Percentiles rank a stretch among this genome's conserved stretches.
Conservation (phyloP, 805 yeast genomes). For the Starmerella riodocensis region DNA sequence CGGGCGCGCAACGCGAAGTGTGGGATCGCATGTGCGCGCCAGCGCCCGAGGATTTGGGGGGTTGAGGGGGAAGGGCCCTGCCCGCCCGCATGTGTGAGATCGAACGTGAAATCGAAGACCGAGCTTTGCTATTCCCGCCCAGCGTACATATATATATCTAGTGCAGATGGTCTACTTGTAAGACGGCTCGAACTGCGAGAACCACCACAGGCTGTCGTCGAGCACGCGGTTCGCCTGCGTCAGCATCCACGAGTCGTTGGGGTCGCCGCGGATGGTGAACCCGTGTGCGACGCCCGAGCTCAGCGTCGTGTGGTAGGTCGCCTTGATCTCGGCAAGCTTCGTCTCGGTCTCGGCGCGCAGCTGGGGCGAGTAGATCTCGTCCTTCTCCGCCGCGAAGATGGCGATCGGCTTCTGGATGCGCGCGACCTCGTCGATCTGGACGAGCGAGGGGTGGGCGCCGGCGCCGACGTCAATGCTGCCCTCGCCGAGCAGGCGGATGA, state of each 20-base stretch:
- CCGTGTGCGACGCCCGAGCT: constrained; percentile 64
- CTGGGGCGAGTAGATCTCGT: constrained; percentile 48
- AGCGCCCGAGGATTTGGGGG: too few species aligned
- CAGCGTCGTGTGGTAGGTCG: constrained; percentile 46
- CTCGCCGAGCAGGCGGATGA: constrained; percentile 37
- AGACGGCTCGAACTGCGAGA: constrained; percentile 10
- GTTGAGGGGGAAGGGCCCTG: too few species aligned
- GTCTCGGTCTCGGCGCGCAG: constrained; percentile 50
- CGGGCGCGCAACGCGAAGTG: too few species aligned
- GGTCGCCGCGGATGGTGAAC: constrained; percentile 67
- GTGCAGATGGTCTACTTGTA: too few species aligned
- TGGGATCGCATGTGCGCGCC: too few species aligned
- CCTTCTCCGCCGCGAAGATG: constrained; percentile 65
- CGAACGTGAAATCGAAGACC: too few species aligned
- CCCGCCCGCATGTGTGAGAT: too few species aligned
- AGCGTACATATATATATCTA: too few species aligned
- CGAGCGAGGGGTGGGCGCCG: constrained; percentile 73
- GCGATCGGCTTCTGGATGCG: constrained; percentile 48
- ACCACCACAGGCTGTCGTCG: constrained; percentile 28
- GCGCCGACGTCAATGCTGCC: constrained; percentile 45
- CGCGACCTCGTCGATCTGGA: constrained; percentile 49
- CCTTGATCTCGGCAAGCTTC: constrained; percentile 40
- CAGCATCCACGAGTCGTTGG: constrained; percentile 35
- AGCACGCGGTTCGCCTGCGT: constrained; percentile 60
- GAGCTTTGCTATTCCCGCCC: too few species aligned